phyloP scores from a whole-genome alignment of 202 grass and related monocot species.

The Digitaria exilis region DNA sequence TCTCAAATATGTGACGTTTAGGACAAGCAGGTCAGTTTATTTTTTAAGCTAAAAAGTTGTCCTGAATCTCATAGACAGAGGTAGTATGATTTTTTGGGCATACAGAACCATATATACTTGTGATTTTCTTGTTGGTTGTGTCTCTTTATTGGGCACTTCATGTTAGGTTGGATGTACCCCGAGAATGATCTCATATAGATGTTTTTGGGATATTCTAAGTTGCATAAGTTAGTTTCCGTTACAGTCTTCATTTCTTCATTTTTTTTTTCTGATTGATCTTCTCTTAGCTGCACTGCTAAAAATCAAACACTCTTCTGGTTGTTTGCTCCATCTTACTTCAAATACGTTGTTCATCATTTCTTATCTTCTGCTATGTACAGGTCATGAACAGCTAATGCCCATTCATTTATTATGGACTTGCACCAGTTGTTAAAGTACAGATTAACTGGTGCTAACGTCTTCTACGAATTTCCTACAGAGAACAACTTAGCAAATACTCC shows the following conservation, averaged over 20 bases:
- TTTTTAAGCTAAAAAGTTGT: no score
- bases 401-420: conserved; percentile 82
- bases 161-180: neutral
- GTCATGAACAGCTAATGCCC: conserved; percentile 65
- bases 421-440: conserved; percentile 76
- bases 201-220: neutral
- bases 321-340: conserved; percentile 11
- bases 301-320: conserved; percentile 19
- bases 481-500: conserved; percentile 52
- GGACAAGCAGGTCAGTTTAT: no score
- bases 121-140: neutral
- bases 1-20: no score
- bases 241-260: neutral
- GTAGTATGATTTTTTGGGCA: neutral
- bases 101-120: neutral
- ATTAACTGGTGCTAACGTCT: conserved; percentile 56
- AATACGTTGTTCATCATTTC: conserved; percentile 42
- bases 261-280: conserved; percentile 17
- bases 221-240: neutral
- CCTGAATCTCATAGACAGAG: no score
- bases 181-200: neutral
- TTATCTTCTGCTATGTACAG: conserved; percentile 46
- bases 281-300: conserved; percentile 7
- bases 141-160: neutral
- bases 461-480: conserved; percentile 56